phyloP scores from a whole-genome alignment of 192 early-diverging fungal species.

The Thamnidium elegans region DNA sequence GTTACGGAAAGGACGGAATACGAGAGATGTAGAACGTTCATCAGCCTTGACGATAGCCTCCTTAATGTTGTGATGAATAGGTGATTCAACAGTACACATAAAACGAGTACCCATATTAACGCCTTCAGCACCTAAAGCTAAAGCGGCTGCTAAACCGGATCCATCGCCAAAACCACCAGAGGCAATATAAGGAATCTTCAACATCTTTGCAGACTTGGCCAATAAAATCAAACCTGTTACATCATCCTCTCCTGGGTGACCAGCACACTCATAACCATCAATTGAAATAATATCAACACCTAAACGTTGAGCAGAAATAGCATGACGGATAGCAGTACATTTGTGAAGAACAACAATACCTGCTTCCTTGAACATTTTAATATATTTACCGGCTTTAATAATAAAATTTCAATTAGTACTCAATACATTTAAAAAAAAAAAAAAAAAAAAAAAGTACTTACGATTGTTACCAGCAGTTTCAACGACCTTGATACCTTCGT shows the following conservation, averaged over 20 bases:
- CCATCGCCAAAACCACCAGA: constrained; percentile 80
- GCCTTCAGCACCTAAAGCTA: constrained; percentile 56
- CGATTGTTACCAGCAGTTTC: constrained; percentile 86
- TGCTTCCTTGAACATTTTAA: constrained; percentile 72
- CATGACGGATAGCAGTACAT: constrained; percentile 76
- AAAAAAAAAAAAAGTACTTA: constrained; percentile 22
- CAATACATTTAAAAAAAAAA: neutral
- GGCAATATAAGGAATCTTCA: constrained; percentile 73
- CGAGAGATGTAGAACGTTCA: constrained; percentile 63
- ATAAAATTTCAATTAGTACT: neutral
- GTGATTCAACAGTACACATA: constrained; percentile 74
- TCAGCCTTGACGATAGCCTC: constrained; percentile 64
- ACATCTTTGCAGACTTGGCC: constrained; percentile 63
- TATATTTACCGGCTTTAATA: constrained; percentile 56
- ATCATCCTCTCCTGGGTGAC: constrained; percentile 84
- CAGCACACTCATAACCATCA: constrained; percentile 84
- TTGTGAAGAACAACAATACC: constrained; percentile 76
- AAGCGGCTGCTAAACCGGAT: constrained; percentile 65
- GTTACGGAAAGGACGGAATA: constrained; percentile 77
- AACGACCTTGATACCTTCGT: constrained; percentile 76
- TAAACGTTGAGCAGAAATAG: constrained; percentile 57
- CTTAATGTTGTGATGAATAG: constrained; percentile 76
- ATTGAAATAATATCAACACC: constrained; percentile 74
- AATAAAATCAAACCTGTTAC: constrained; percentile 68
- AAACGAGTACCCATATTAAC: constrained; percentile 88